A percentile compares a stretch with the other conserved stretches of the same genome.
These are phyloP conservation scores for Eutypella sp. DNA, from an alignment of 2,329 filamentous ascomycete genomes.

Conservation along the genomic window DNA sequence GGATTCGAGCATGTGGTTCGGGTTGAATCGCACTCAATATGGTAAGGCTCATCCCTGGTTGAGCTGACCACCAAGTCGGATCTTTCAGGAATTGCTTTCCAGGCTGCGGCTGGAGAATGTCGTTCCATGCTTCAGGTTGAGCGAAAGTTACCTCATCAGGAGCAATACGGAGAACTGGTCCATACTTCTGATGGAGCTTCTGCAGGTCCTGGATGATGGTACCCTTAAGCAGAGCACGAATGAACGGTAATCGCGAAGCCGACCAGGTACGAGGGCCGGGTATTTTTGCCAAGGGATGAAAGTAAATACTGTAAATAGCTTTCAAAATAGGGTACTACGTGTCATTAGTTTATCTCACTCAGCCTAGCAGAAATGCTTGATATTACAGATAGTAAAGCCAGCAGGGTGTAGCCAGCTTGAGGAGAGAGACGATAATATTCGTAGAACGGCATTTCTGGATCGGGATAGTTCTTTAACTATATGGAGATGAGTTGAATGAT, in stretches of 20 bases:
- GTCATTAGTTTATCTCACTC: neutral
- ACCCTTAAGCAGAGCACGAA: slow-evolving; percentile 13
- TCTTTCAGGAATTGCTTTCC: slow-evolving; percentile 21
- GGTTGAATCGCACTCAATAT: slow-evolving; percentile 24
- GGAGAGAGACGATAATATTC: too few species aligned
- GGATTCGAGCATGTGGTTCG: slow-evolving; percentile 17
- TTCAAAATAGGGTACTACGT: slow-evolving; percentile 5
- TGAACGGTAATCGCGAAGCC: slow-evolving; percentile 14
- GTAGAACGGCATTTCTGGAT: too few species aligned
- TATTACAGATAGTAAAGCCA: too few species aligned
- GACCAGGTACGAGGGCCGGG: slow-evolving; percentile 14
- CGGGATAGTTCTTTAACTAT: too few species aligned
- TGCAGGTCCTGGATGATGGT: slow-evolving; percentile 16
- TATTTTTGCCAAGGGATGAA: slow-evolving; percentile 13
- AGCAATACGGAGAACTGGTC: slow-evolving; percentile 17
- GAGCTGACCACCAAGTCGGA: slow-evolving; percentile 21
- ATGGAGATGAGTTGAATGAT: too few species aligned
- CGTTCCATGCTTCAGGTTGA: slow-evolving; percentile 11
- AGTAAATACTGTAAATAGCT: slow-evolving; percentile 10
- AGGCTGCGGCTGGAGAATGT: slow-evolving; percentile 14
- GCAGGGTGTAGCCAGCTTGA: too few species aligned
- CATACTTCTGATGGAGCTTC: slow-evolving; percentile 15
- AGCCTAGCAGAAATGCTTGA: too few species aligned
- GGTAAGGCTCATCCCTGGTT: slow-evolving; percentile 16
- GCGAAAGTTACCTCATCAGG: slow-evolving; percentile 19